These are phyloP conservation scores for Tricladium varicosporioides DNA, from an alignment of 2,329 filamentous ascomycete species.

Conservation along the genomic window DNA sequence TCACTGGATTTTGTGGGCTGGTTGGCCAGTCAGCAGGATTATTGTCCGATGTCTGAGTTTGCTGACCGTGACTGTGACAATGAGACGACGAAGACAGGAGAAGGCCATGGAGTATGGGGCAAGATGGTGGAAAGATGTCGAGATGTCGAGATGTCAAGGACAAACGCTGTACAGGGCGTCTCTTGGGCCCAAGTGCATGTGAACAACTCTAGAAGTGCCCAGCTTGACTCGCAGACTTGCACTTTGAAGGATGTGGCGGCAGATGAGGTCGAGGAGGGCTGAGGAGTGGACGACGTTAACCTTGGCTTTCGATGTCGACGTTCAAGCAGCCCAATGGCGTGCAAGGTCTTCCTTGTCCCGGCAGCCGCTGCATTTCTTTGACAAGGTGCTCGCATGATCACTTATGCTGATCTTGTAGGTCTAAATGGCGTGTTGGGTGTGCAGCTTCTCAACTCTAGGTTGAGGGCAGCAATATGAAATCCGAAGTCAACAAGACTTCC, in stretches of 20 bases:
- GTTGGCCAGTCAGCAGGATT: slow-evolving; percentile 22
- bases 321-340: slow-evolving; percentile 2
- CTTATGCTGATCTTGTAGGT: slow-evolving; percentile 25
- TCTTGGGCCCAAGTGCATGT: slow-evolving; percentile 9
- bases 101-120: not conserved
- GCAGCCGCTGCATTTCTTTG: not conserved
- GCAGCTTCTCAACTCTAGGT: not conserved
- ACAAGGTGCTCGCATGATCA: slow-evolving; percentile 31
- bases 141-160: not conserved
- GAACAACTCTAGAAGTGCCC: not conserved
- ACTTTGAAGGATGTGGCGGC: not conserved
- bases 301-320: not conserved
- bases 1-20: not conserved
- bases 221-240: not conserved
- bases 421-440: slow-evolving; percentile 21
- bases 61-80: no score
- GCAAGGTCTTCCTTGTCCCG: not conserved
- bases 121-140: not conserved
- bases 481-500: no score
- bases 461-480: not conserved
- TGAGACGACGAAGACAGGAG: no score
- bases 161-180: not conserved
- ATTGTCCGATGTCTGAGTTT: slow-evolving; percentile 1
- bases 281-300: not conserved
- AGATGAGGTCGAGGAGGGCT: no score